These are phyloP conservation scores for Yamadazyma pseudoaaseri DNA, from an alignment of 1,139 yeast genomes.

Conservation along the genomic window DNA sequence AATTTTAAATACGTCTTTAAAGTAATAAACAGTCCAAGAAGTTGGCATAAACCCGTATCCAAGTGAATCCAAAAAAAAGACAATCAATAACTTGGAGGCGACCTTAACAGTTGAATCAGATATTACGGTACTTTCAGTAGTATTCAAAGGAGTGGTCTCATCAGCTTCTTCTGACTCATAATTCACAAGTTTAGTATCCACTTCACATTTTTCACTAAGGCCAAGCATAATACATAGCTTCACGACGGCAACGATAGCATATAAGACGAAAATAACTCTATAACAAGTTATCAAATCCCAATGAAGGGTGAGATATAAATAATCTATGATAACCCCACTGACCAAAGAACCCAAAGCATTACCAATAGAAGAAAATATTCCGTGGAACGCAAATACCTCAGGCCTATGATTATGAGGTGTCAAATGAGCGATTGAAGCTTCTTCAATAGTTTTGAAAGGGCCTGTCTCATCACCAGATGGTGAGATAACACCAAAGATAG, in stretches of 20 bases:
- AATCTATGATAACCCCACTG: conserved; percentile 60
- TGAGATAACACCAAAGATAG: conserved; percentile 63
- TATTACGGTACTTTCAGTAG: neutral
- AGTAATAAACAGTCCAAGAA: conserved; percentile 85
- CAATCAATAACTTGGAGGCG: conserved; percentile 41
- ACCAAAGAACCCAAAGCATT: conserved; percentile 70
- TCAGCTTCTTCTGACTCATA: conserved; percentile 6
- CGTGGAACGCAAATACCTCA: conserved; percentile 71
- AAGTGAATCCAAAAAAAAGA: conserved; percentile 76
- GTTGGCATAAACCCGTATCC: conserved; percentile 88
- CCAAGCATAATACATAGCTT: conserved; percentile 55
- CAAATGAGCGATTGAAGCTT: conserved; percentile 79
- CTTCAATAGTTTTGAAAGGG: conserved; percentile 88
- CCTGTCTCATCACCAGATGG: conserved; percentile 95
- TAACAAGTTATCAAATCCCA: conserved; percentile 47
- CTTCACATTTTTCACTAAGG: conserved; percentile 58
- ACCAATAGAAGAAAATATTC: conserved; percentile 69
- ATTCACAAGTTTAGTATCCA: conserved; percentile 12
- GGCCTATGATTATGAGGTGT: conserved; percentile 68
- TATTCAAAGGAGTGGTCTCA: conserved; percentile 5
- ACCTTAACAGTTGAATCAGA: conserved; percentile 19
- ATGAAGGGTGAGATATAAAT: conserved; percentile 28
- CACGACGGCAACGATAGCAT: conserved; percentile 53
- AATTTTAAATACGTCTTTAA: conserved; percentile 41
- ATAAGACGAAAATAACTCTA: conserved; percentile 55